Base-by-base conservation (phyloP, 2,329 filamentous ascomycete genomes). In the Talaromyces sp. region DNA sequence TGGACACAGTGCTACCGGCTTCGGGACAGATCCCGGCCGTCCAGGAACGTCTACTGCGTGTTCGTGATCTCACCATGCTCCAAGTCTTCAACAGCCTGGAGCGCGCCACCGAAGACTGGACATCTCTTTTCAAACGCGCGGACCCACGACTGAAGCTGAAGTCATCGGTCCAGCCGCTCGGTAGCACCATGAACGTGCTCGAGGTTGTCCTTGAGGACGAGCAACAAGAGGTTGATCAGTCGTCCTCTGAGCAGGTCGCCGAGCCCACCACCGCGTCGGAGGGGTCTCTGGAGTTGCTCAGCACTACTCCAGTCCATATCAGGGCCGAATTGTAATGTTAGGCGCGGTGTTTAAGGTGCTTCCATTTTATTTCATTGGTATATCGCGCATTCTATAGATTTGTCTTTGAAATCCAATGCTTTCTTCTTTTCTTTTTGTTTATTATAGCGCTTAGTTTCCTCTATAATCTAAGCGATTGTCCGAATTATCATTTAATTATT, bases 21-120 rank as follows among this genome's bases (percentile, higher is more conserved):
- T 30, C 55, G n/a, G 36, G 55, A 57, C 16, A 14, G 28, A 34
- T 52, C 65, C 8, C 63, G 68, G 34, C 70, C 72, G 59, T 31
- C 5, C 55, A 47, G 27, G 55, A 57, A 33, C 14, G 55, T 9
- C 33, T 71, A 5, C 40, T 75, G 14, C 67, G 76, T 6, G 70
- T 65, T 4, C 64, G 71, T 23, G 74, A 77, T 62, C 51, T 76
- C 57, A 70, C 70, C 6, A 74, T 75, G 73, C 60, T 69, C 61
- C 68, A 72, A 61, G 65, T 61, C 8, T 71, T 75, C 56, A 75
- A 75, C 61, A 69, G 67, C n/a, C 63, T 67, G 18, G 73, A 76
- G 62, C 65, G 73, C 10, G 69, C 69, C 5, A 31, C 68, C 27
- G 66, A 63, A 0, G 72, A 74, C 27, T 75, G 70, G 69, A 64